Evolutionary conservation across 2,329 filamentous ascomycete species (phyloP).

Genomic region (Pyrenophora tritici-repentis): DNA sequence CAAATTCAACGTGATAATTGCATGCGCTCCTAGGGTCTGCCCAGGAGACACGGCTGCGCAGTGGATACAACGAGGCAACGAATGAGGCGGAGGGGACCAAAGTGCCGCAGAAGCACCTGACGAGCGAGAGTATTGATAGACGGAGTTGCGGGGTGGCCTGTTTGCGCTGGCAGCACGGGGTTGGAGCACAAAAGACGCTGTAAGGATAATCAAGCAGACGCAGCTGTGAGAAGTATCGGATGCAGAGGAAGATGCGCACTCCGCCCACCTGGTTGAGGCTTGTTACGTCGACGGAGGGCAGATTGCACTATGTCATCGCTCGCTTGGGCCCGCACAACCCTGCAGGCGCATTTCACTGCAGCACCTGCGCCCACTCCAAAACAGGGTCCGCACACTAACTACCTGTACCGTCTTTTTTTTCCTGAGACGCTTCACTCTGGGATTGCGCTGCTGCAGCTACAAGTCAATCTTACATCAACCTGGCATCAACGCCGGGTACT

Average conservation of each 20-base stretch:
- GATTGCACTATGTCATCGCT: slow-evolving; percentile 19
- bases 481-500: not conserved
- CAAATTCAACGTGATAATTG: slow-evolving; percentile 20
- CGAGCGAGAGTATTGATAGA: not conserved
- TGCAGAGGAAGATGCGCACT: slow-evolving; percentile 1
- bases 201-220: slow-evolving; percentile 1
- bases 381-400: slow-evolving; percentile 5
- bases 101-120: slow-evolving; percentile 1
- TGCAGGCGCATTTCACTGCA: not conserved
- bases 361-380: slow-evolving; percentile 1
- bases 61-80: slow-evolving; percentile 14
- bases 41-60: slow-evolving; percentile 8
- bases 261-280: slow-evolving; percentile 6
- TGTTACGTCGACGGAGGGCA: slow-evolving; percentile 9
- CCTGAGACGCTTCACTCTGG: not conserved
- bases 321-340: slow-evolving; percentile 12
- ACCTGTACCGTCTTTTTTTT: not conserved
- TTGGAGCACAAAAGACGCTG: slow-evolving; percentile 1
- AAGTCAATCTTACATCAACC: not conserved
- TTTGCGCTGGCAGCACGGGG: not conserved
- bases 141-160: not conserved
- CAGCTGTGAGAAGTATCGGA: slow-evolving; percentile 1
- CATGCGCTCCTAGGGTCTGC: slow-evolving; percentile 17
- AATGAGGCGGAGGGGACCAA: slow-evolving; percentile 13
- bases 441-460: not conserved